These are phyloP conservation scores for Alternaria viburni DNA, from an alignment of 2,329 filamentous ascomycete genomes.

Conservation along the genomic window DNA sequence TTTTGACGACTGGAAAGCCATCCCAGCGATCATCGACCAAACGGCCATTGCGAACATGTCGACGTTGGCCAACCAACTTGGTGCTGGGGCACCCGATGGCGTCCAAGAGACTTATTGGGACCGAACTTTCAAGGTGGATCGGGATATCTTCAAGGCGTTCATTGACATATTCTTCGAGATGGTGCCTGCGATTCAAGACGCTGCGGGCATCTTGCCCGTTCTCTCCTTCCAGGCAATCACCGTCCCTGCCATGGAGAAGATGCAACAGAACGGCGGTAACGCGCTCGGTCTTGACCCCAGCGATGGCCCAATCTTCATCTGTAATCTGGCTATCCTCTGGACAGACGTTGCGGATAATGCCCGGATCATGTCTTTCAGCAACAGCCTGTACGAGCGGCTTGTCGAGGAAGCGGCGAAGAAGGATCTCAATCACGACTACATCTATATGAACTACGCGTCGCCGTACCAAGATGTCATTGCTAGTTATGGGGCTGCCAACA, in stretches of 20 bases:
- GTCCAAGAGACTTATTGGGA: conserved; percentile 38
- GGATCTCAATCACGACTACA: conserved; percentile 24
- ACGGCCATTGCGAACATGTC: conserved; percentile 31
- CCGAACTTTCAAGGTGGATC: conserved; percentile 33
- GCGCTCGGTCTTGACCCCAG: conserved; percentile 34
- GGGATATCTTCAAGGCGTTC: conserved; percentile 22
- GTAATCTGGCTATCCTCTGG: conserved; percentile 34
- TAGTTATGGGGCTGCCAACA: conserved; percentile 51
- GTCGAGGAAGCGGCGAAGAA: conserved; percentile 17
- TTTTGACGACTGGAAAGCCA: conserved; percentile 34
- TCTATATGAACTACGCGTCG: conserved; percentile 58
- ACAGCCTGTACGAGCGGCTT: conserved; percentile 22
- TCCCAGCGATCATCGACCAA: conserved; percentile 31
- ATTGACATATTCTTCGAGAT: conserved; percentile 32
- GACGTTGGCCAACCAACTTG: conserved; percentile 27
- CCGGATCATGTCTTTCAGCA: conserved; percentile 27
- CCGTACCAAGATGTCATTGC: conserved; percentile 51
- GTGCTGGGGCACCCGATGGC: conserved; percentile 17
- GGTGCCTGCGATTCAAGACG: conserved; percentile 27
- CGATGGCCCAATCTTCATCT: conserved; percentile 29
- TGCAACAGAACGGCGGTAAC: conserved; percentile 40
- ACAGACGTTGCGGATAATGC: conserved; percentile 26
- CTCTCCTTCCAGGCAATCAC: conserved; percentile 40
- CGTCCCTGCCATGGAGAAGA: conserved; percentile 23
- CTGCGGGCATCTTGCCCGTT: conserved; percentile 28